Conservation (phyloP, 2,329 filamentous ascomycete genomes). For the Beauveria bassiana region DNA sequence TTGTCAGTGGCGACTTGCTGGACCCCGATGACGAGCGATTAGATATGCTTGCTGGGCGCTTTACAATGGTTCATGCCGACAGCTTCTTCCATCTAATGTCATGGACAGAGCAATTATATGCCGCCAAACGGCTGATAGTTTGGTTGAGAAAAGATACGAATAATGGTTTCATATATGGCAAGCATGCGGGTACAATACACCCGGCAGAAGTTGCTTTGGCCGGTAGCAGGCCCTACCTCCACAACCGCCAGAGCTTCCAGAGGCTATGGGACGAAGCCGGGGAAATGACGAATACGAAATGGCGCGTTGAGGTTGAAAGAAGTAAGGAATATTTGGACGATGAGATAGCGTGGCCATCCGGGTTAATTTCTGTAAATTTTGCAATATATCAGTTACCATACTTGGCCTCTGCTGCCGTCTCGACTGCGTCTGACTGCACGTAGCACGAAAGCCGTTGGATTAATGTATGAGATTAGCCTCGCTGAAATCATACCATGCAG, state of each 20-base stretch:
- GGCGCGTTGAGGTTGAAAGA: conserved; percentile 37
- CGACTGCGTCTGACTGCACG: neutral
- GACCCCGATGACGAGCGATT: conserved; percentile 30
- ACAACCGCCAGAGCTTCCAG: conserved; percentile 43
- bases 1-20: conserved; percentile 44
- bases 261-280: conserved; percentile 47
- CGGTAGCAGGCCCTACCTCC: conserved; percentile 32
- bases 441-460: too few relatives aligned
- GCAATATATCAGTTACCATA: conserved; percentile 11
- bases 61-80: conserved; percentile 40
- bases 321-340: neutral
- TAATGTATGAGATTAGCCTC: too few relatives aligned
- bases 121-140: conserved; percentile 35
- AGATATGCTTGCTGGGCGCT: conserved; percentile 28
- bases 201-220: conserved; percentile 18
- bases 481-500: too few relatives aligned
- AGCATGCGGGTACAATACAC: conserved; percentile 36
- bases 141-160: conserved; percentile 36
- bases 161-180: conserved; percentile 42
- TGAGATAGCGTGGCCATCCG: neutral
- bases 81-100: conserved; percentile 45
- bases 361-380: conserved; percentile 3
- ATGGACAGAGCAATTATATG: conserved; percentile 38
- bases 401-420: neutral
- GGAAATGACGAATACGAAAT: conserved; percentile 37